These are phyloP conservation scores for Pisolithus marmoratus DNA, from an alignment of 768 basidiomycete species.

Conservation along the genomic window DNA sequence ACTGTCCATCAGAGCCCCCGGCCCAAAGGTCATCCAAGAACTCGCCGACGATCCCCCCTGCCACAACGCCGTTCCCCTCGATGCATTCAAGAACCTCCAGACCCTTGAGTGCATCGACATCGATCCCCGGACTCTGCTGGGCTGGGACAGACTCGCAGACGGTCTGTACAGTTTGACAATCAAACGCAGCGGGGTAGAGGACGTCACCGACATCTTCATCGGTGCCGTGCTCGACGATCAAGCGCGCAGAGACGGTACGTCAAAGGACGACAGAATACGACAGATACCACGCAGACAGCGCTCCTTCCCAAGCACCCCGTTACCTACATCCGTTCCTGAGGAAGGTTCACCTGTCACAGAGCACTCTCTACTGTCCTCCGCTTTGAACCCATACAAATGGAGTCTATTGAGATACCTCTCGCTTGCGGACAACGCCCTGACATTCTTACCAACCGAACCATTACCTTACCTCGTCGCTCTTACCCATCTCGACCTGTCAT, in stretches of 20 bases:
- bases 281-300: slow-evolving; percentile 39
- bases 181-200: slow-evolving; percentile 75
- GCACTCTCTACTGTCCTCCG: slow-evolving; percentile 19
- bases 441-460: slow-evolving; percentile 67
- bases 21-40: slow-evolving; percentile 61
- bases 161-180: slow-evolving; percentile 70
- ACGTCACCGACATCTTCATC: slow-evolving; percentile 71
- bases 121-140: slow-evolving; percentile 75
- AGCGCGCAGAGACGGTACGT: slow-evolving; percentile 53
- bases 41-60: slow-evolving; percentile 63
- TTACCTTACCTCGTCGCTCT: slow-evolving; percentile 66
- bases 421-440: slow-evolving; percentile 74
- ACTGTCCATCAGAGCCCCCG: slow-evolving; percentile 59
- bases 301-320: slow-evolving; percentile 43
- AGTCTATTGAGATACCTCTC: slow-evolving; percentile 69
- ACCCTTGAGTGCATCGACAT: slow-evolving; percentile 71
- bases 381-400: slow-evolving; percentile 64
- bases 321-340: slow-evolving; percentile 57
- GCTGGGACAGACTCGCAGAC: slow-evolving; percentile 77
- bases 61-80: slow-evolving; percentile 73
- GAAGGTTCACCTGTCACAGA: slow-evolving; percentile 14
- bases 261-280: slow-evolving; percentile 41
- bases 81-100: slow-evolving; percentile 81
- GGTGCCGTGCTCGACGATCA: slow-evolving; percentile 74
- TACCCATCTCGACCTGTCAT: slow-evolving; percentile 83